Evolutionary conservation across 805 yeast species (phyloP), one percentile per base, ranked within the genome.

Genomic region (Candida glaebosa): DNA sequence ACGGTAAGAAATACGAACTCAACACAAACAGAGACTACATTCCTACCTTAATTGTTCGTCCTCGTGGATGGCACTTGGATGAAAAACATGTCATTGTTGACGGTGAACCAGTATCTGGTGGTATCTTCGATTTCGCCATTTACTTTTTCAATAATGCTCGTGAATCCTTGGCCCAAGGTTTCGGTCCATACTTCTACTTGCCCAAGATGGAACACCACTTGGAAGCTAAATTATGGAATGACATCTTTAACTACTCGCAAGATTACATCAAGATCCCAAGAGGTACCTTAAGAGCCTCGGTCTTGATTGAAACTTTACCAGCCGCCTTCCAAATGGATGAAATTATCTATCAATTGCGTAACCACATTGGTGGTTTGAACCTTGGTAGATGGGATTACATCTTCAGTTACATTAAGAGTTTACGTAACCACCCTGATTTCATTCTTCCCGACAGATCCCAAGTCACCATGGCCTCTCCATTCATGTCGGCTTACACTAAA

Each of bases 351-450:
- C 85, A 85, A 56, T 71, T 85, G 57, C 74, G 88, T 62, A 81
- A 79, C 39, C 95, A 85, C 62, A 82, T 85, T 40, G 76, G 84
- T 7, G 95, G 93, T 42, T 74, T 85, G 63, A 85, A 85, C 68
- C 85, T 93, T 73, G 95, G 95, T 53, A 77, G 95, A 67, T 85
- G 93, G 91, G 95, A 85, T 65, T 85, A 85, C 67, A 84, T 85
- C 64, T 85, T 85, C 68, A 80, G 87, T 30, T 82, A 87, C 47
- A 84, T 85, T 61, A 85, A 85, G 65, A 72, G 85, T 33, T 74
- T 85, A 51, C 77, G 89, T 67, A 82, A 81, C 64, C 77, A 79
- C 54, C 76, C 79, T 39, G 76, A 75, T 35, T 81, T 79, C 56
- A 72, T 85, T 44, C 68, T 85, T 48, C 93, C 95, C n/a, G 85